phyloP scores from a whole-genome alignment of 2,329 filamentous ascomycete genomes.

The Neopestalotiopsis clavispora region DNA sequence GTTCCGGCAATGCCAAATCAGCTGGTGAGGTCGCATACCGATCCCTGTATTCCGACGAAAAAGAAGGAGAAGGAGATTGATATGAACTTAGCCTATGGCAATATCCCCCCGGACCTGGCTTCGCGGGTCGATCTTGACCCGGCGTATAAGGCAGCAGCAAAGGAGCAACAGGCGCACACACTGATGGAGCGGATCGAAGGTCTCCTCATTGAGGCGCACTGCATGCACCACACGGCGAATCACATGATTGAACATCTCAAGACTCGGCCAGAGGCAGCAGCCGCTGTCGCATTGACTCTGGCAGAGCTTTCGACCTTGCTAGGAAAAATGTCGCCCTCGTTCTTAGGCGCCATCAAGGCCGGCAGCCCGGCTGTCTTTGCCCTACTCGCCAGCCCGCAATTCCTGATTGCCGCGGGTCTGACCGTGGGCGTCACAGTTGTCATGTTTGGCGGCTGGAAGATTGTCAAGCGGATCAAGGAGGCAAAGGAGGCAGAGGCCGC shows the following conservation, averaged over 20 bases:
- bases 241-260: slow-evolving; percentile 81
- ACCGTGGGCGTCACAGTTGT: slow-evolving; percentile 93
- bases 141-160: slow-evolving; percentile 61
- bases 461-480: slow-evolving; percentile 81
- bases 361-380: slow-evolving; percentile 86
- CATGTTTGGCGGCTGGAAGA: slow-evolving; percentile 95
- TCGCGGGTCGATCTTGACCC: slow-evolving; percentile 42
- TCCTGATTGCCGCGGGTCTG: slow-evolving; percentile 88
- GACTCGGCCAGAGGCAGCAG: slow-evolving; percentile 82
- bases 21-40: slow-evolving; percentile 42
- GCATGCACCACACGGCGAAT: slow-evolving; percentile 81
- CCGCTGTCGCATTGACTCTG: slow-evolving; percentile 89
- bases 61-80: slow-evolving; percentile 66
- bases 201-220: slow-evolving; percentile 85
- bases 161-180: slow-evolving; percentile 51
- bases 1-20: slow-evolving; percentile 7
- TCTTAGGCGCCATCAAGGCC: slow-evolving; percentile 76
- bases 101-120: slow-evolving; percentile 72
- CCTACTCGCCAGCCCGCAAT: slow-evolving; percentile 87
- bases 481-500: slow-evolving; percentile 30
- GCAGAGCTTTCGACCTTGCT: slow-evolving; percentile 87
- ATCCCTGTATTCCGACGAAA: slow-evolving; percentile 39
- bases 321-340: slow-evolving; percentile 82
- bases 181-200: slow-evolving; percentile 78
- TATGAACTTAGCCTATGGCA: slow-evolving; percentile 91